These are phyloP conservation scores for Calonectria crousiana DNA, from an alignment of 2,329 filamentous ascomycete genomes.

Conservation along the genomic window DNA sequence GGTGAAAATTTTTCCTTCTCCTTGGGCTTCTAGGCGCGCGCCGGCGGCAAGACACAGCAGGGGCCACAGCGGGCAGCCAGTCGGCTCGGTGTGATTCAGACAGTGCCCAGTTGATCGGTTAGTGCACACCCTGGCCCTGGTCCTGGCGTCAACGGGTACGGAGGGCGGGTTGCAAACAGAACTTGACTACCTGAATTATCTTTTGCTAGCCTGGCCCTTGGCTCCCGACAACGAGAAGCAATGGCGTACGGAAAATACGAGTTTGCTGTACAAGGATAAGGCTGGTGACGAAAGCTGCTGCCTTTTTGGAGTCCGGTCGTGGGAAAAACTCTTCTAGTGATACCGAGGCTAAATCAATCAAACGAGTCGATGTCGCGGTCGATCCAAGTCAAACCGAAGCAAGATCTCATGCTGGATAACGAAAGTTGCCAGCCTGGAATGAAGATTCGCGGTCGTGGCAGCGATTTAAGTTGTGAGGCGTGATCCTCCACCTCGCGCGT, in stretches of 20 bases:
- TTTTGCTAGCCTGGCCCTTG: conserved; percentile 13
- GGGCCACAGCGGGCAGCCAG: conserved; percentile 25
- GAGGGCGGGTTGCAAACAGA: conserved; percentile 19
- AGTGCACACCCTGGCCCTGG: conserved; percentile 33
- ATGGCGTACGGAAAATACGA: conserved; percentile 40
- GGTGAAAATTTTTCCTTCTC: conserved; percentile 48
- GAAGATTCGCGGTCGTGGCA: not conserved
- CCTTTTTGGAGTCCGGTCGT: not conserved
- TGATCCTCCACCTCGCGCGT: conserved; percentile 12
- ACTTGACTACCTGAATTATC: conserved; percentile 6
- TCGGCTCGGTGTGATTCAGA: conserved; percentile 47
- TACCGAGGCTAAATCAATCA: not conserved
- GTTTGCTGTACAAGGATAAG: conserved; percentile 31
- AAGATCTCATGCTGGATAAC: not conserved
- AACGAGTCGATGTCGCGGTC: conserved; percentile 21
- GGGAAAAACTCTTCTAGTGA: conserved; percentile 25
- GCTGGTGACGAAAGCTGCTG: conserved; percentile 31
- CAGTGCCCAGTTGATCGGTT: conserved; percentile 38
- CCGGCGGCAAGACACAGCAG: conserved; percentile 44
- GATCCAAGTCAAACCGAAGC: not conserved
- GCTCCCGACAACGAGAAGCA: not conserved
- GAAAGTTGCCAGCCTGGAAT: conserved; percentile 40
- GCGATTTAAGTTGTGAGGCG: conserved; percentile 21
- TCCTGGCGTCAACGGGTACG: conserved; percentile 20
- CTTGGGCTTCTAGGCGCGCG: conserved; percentile 46